These are phyloP conservation scores for Vicia faba DNA, from an alignment of 306 rosid genomes.

Conservation along the genomic window DNA sequence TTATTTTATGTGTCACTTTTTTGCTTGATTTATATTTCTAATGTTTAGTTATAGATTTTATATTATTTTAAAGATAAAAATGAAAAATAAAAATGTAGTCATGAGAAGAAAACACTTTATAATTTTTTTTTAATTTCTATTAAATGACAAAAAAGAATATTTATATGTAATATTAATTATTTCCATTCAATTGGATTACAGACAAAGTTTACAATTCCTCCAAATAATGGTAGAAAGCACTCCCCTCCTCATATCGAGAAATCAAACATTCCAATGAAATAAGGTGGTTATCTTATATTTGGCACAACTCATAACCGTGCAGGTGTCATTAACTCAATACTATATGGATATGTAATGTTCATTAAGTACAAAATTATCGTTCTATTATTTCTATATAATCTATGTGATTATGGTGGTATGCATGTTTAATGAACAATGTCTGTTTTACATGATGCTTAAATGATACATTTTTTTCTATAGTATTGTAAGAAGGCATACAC, in stretches of 20 bases:
- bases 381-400: too few relatives aligned
- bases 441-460: neutral
- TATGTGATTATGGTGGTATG: neutral
- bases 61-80: neutral
- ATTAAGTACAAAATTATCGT: neutral
- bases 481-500: neutral
- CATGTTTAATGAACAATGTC: too few relatives aligned
- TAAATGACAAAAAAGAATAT: neutral
- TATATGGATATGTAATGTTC: conserved; percentile 9
- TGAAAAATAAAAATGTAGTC: too few relatives aligned
- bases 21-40: neutral
- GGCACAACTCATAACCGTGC: neutral
- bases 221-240: neutral
- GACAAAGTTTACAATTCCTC: neutral
- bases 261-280: neutral
- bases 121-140: neutral
- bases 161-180: neutral
- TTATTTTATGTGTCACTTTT: neutral
- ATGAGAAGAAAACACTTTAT: too few relatives aligned
- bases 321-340: neutral
- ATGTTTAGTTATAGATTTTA: too few relatives aligned
- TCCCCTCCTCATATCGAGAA: neutral
- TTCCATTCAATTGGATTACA: neutral
- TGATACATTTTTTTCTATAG: neutral
- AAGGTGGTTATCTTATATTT: conserved; percentile 16